Conservation (phyloP, 768 basidiomycete species). For the Boletus speciosus region DNA sequence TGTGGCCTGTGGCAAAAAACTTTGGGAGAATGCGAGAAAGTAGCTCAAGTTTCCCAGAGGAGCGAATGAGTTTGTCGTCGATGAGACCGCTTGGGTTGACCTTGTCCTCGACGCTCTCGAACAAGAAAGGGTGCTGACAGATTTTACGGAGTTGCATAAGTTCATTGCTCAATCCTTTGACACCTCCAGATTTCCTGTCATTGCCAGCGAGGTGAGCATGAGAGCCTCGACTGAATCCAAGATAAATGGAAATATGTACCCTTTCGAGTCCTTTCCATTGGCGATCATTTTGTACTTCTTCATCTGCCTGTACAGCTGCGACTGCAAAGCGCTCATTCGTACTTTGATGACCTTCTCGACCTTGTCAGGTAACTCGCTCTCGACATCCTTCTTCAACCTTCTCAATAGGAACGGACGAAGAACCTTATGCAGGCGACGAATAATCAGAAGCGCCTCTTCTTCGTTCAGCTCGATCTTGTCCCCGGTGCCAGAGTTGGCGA, state of each 20-base stretch:
- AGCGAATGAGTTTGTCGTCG: constrained; percentile 81
- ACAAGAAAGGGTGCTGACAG: constrained; percentile 96
- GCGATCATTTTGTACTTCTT: constrained; percentile 98
- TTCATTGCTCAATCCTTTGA: constrained; percentile 90
- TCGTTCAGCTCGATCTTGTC: constrained; percentile 99
- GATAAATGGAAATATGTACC: constrained; percentile 43
- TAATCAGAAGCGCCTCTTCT: constrained; percentile 98
- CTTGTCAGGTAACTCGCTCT: constrained; percentile 93
- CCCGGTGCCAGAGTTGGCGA: constrained; percentile 94
- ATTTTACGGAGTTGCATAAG: constrained; percentile 98
- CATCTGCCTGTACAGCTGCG: constrained; percentile 94
- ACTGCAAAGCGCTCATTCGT: constrained; percentile 89
- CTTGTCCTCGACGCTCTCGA: constrained; percentile 92
- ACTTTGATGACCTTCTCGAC: constrained; percentile 98
- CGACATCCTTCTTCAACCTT: constrained; percentile 94
- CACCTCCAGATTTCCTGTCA: constrained; percentile 64
- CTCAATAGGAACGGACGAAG: constrained; percentile 91
- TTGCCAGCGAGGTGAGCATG: constrained; percentile 1
- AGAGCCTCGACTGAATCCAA: not conserved
- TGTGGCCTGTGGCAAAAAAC: constrained; percentile 87
- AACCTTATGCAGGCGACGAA: constrained; percentile 94
- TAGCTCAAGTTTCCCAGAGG: constrained; percentile 92
- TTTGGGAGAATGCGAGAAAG: constrained; percentile 91
- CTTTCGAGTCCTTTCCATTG: constrained; percentile 69
- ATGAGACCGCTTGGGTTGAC: constrained; percentile 80